Base-by-base conservation (phyloP, 2,329 filamentous ascomycete genomes). In the Madurella mycetomatis region DNA sequence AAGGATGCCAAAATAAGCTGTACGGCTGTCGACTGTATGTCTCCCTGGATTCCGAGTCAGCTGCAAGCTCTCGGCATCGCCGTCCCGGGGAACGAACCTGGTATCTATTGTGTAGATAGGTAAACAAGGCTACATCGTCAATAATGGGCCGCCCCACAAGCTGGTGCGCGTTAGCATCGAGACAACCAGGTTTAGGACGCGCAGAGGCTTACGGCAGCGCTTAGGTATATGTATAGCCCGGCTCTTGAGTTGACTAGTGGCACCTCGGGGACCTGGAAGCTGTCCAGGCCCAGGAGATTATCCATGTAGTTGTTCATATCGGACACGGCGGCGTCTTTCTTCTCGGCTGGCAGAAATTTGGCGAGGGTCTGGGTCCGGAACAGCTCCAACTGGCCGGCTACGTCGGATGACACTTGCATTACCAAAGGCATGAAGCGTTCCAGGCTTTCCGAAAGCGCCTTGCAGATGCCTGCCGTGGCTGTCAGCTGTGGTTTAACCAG, bases 1-100 rank as follows among this genome's bases (percentile, higher is more conserved):
- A 99, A 97, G 0, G 91, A 86, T 1, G 91, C 90, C 9, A 92
- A 81, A 41, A 97, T 87, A 1, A 97, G 77, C 64, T 96, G 91
- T 51, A 90, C 83, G 0, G 88, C 84, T 43, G 90, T 84, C 12
- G 82, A 80, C 69, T 92, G 87, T 41, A 88, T 79, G 64, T 96
- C 88, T 40, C 87, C 87, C 81, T 91, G 51, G 4, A 25, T 25
- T 1, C 15, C 5, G 9, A 30, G 49, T 76, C 44, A 75, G 69
- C 47, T 47, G 12, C 9, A 11, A 43, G 30, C 12, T 16, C 4
- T 5, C 12, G 42, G 39, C 18, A 25, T 25, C 25, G 4, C 7
- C 25, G 7, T 19, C 7, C 15, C 11, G 18, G 9, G 54, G 40
- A 4, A 40, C 73, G 60, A 73, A 88, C 87, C 71, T 88, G 86